Evolutionary conservation across 2,329 filamentous ascomycete species (phyloP).

Genomic region (Coniochaeta hoffmannii): DNA sequence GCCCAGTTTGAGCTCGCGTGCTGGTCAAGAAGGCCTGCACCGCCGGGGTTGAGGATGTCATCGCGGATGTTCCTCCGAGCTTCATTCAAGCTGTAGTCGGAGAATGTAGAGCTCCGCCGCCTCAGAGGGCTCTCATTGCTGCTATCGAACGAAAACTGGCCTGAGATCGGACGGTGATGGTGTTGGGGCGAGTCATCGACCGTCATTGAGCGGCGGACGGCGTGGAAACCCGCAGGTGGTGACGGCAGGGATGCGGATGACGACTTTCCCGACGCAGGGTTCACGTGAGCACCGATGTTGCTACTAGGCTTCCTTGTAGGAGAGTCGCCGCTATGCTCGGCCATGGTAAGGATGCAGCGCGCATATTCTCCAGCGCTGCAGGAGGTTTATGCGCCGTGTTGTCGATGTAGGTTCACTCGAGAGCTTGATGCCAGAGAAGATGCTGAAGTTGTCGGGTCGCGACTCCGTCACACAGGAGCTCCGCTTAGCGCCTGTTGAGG

Average conservation of each 20-base stretch:
- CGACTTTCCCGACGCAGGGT: background rate
- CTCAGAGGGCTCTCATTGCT: slow-evolving; percentile 26
- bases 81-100: slow-evolving; percentile 65
- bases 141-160: slow-evolving; percentile 9
- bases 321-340: slow-evolving; percentile 2
- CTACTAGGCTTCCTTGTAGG: background rate
- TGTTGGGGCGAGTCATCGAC: slow-evolving; percentile 7
- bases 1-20: slow-evolving; percentile 64
- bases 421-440: background rate
- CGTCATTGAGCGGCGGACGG: slow-evolving; percentile 9
- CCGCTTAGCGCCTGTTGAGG: background rate
- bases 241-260: slow-evolving; percentile 10
- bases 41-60: slow-evolving; percentile 54
- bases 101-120: slow-evolving; percentile 70
- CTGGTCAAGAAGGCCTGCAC: slow-evolving; percentile 27
- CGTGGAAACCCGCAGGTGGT: slow-evolving; percentile 4
- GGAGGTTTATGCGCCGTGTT: background rate
- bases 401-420: background rate
- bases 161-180: slow-evolving; percentile 4
- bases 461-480: background rate
- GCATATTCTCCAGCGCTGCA: background rate
- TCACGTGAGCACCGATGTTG: background rate
- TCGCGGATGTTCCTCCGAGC: slow-evolving; percentile 58
- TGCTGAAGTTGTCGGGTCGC: background rate
- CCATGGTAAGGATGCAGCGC: background rate